Evolutionary conservation across 2,329 filamentous ascomycete species (phyloP).

Genomic region (Dothiorella sarmentorum): DNA sequence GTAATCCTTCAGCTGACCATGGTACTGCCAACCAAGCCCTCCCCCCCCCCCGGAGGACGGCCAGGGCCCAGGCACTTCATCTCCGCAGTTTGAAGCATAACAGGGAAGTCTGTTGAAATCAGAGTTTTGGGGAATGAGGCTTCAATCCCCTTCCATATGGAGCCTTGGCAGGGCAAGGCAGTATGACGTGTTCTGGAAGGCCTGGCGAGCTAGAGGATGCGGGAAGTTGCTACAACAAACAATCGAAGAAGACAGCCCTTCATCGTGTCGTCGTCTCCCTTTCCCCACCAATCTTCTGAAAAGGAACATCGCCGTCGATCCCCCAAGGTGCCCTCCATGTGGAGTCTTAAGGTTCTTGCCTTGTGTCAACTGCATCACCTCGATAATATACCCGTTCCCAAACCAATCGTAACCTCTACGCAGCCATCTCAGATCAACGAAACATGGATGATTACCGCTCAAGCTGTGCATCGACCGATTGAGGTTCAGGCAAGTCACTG

Average conservation of each 20-base stretch:
- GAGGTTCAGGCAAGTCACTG: too few species aligned
- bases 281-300: neutral
- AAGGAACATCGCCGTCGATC: slow-evolving; percentile 2
- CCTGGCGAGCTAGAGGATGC: too few species aligned
- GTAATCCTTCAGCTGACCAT: too few species aligned
- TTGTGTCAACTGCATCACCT: neutral
- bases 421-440: too few species aligned
- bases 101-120: neutral
- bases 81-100: neutral
- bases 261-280: too few species aligned
- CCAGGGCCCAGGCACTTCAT: neutral
- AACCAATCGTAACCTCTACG: too few species aligned
- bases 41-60: neutral
- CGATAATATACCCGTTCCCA: neutral
- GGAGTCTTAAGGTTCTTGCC: neutral
- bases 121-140: neutral
- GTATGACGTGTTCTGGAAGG: neutral
- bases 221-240: too few species aligned
- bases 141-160: neutral
- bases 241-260: too few species aligned
- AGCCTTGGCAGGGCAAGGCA: too few species aligned
- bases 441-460: too few species aligned
- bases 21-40: neutral
- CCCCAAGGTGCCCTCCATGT: slow-evolving; percentile 3
- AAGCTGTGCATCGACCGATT: too few species aligned